Conservation (phyloP, 1,284 basidiomycete genomes). For the Wallemia hederae region DNA sequence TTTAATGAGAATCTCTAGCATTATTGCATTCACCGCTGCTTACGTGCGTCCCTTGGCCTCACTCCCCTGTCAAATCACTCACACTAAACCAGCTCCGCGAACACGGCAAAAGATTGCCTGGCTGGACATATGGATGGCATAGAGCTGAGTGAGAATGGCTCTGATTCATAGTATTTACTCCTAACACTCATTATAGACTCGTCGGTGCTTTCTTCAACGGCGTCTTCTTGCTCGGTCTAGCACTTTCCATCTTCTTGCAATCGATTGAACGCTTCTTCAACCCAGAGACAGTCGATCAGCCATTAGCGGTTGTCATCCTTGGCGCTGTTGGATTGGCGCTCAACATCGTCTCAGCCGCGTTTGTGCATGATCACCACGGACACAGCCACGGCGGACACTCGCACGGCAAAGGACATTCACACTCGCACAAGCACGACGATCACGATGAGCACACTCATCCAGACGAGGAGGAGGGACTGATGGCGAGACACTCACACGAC, state of each 20-base stretch:
- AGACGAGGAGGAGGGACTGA: not conserved
- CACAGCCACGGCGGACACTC: not conserved
- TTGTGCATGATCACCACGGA: not conserved
- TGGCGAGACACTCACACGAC: not conserved
- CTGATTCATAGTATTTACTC: constrained; percentile 55
- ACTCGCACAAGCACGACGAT: not conserved
- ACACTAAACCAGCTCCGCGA: not conserved
- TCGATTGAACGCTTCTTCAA: not conserved
- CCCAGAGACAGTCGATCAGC: not conserved
- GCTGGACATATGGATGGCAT: constrained; percentile 55
- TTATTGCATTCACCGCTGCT: not conserved
- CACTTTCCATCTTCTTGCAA: not conserved
- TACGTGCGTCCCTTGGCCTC: not conserved
- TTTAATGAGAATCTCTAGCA: not conserved
- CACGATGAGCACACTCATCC: not conserved
- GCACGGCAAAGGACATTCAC: not conserved
- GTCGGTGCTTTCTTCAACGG: constrained; percentile 1
- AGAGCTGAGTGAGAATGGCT: constrained; percentile 39
- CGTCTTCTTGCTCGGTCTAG: not conserved
- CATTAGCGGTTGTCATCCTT: not conserved
- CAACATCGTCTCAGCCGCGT: not conserved
- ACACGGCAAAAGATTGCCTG: not conserved
- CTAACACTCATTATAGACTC: constrained; percentile 25
- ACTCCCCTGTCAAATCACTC: not conserved
- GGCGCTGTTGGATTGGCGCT: not conserved